These are phyloP conservation scores for Crinitomyces ghanaensis DNA, from an alignment of 805 yeast species.

Conservation along the genomic window DNA sequence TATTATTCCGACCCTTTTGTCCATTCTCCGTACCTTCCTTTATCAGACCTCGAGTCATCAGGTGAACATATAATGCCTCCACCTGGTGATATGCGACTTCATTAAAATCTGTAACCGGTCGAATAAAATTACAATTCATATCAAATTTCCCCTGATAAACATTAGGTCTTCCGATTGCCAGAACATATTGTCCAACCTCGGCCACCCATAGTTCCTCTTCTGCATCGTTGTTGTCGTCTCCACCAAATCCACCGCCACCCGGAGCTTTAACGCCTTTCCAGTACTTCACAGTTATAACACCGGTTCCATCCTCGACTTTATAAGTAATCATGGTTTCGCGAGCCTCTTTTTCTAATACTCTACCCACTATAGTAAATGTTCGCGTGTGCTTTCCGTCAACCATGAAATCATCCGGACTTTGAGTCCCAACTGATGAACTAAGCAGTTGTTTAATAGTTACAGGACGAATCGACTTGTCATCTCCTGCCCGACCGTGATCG, in stretches of 20 bases:
- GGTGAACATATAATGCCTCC: slow-evolving; percentile 33
- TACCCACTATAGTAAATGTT: slow-evolving; percentile 46
- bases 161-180: slow-evolving; percentile 34
- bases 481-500: no score
- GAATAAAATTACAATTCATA: slow-evolving; percentile 38
- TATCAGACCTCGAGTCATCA: slow-evolving; percentile 2
- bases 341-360: slow-evolving; percentile 36
- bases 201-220: slow-evolving; percentile 21
- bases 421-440: slow-evolving; percentile 39
- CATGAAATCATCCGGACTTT: slow-evolving; percentile 42
- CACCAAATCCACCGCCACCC: slow-evolving; percentile 7
- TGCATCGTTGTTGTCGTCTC: slow-evolving; percentile 22
- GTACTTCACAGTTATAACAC: slow-evolving; percentile 40
- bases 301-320: slow-evolving; percentile 59
- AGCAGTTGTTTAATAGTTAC: slow-evolving; percentile 57
- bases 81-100: slow-evolving; percentile 51
- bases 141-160: slow-evolving; percentile 41
- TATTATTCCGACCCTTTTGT: neutral
- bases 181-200: slow-evolving; percentile 36
- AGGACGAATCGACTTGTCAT: slow-evolving; percentile 32
- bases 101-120: slow-evolving; percentile 42
- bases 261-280: slow-evolving; percentile 30
- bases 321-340: slow-evolving; percentile 34
- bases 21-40: slow-evolving; percentile 1
- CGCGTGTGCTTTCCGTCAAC: slow-evolving; percentile 44